A percentile compares a stretch with the other conserved stretches of the same genome.
Conservation (phyloP, 257 asterid species). For the Solanum virginianum region DNA sequence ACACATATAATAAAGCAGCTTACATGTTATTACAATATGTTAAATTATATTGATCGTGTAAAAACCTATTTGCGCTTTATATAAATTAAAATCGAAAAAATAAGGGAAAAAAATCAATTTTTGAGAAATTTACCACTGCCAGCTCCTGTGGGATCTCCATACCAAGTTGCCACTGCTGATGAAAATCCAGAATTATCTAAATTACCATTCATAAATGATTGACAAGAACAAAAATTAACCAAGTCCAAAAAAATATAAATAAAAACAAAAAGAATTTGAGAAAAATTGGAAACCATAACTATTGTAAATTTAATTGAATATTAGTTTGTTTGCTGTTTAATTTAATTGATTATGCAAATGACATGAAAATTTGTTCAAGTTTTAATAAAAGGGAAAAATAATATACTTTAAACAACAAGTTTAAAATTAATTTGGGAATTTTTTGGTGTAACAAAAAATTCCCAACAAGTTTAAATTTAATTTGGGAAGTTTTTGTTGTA, state of each 20-base stretch:
- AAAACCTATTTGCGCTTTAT: neutral
- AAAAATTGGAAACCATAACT: neutral
- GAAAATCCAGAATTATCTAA: neutral
- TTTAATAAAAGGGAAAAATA: neutral
- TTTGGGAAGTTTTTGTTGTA: neutral
- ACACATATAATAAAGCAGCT: neutral
- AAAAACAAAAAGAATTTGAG: neutral
- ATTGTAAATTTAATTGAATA: neutral
- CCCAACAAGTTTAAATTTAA: neutral
- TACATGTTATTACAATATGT: neutral
- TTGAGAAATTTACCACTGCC: neutral
- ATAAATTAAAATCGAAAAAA: neutral
- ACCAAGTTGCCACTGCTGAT: slow-evolving; percentile 4
- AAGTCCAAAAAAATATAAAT: neutral
- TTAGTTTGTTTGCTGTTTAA: neutral
- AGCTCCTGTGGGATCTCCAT: neutral
- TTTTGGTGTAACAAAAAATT: neutral
- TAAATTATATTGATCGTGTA: neutral
- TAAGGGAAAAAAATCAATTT: too few relatives aligned
- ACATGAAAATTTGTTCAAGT: neutral
- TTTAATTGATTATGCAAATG: neutral
- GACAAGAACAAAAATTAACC: neutral
- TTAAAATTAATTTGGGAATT: neutral
- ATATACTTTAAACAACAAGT: neutral
- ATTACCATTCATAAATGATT: neutral